Conservation (phyloP, 257 asterid genomes). For the Handroanthus guayacan region DNA sequence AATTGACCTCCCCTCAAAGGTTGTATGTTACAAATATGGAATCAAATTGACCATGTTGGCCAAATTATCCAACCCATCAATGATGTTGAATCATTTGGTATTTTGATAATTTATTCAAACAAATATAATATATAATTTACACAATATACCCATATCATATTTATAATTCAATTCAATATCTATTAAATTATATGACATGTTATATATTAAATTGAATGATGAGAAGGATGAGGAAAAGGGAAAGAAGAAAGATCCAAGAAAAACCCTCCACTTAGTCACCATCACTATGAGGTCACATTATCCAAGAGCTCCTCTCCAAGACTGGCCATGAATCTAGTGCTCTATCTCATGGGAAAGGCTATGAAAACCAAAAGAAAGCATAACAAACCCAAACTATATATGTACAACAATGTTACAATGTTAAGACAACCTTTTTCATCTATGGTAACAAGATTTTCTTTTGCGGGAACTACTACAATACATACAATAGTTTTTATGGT, state of each 20-base stretch:
- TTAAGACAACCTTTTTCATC: conserved; percentile 46
- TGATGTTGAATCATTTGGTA: too few species aligned
- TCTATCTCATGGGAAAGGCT: conserved; percentile 25
- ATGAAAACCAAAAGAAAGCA: conserved; percentile 13
- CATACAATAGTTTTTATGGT: conserved; percentile 52
- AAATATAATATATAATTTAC: too few species aligned
- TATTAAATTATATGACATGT: too few species aligned
- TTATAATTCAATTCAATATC: too few species aligned
- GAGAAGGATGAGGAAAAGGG: background rate
- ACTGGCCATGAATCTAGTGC: conserved; percentile 45
- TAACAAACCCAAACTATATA: conserved; percentile 53
- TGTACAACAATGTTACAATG: conserved; percentile 64
- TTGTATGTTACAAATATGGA: too few species aligned
- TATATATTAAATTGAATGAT: too few species aligned
- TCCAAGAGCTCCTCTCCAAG: conserved; percentile 42
- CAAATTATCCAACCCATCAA: too few species aligned
- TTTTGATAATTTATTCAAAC: too few species aligned
- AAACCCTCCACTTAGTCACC: conserved; percentile 45
- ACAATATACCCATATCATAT: too few species aligned
- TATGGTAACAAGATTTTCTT: conserved; percentile 44
- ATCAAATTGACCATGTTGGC: too few species aligned
- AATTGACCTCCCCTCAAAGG: too few species aligned
- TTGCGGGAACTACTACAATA: conserved; percentile 37
- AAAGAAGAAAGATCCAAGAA: conserved; percentile 32
- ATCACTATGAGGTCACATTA: conserved; percentile 45